Evolutionary conservation across 371 early-diverging fungal genomes (phyloP).

Genomic region (Mortierella sp.): DNA sequence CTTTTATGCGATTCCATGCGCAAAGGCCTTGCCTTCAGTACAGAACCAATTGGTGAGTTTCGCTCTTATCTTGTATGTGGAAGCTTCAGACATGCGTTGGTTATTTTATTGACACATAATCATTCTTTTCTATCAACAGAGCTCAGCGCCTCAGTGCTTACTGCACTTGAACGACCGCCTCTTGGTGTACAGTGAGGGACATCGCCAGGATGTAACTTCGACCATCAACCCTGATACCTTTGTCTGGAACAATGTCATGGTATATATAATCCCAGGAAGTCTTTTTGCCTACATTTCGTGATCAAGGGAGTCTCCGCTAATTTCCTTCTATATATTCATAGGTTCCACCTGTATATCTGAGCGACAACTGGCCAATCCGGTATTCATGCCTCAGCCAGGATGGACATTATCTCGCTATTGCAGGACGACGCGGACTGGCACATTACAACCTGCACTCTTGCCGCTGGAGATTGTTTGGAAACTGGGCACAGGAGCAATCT

Average conservation of each 20-base stretch:
- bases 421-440: conserved; percentile 85
- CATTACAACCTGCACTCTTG: conserved; percentile 82
- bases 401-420: conserved; percentile 84
- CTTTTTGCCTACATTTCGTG: too few relatives aligned
- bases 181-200: conserved; percentile 77
- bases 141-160: conserved; percentile 76
- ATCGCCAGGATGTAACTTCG: conserved; percentile 74
- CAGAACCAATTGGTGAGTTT: conserved; percentile 70
- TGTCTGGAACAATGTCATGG: conserved; percentile 85
- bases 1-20: conserved; percentile 79
- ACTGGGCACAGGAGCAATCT: conserved; percentile 87
- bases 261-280: conserved; percentile 31
- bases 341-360: conserved; percentile 84
- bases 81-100: neutral
- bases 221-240: conserved; percentile 82
- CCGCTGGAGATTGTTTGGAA: conserved; percentile 91
- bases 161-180: conserved; percentile 83
- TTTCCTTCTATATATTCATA: conserved; percentile 23
- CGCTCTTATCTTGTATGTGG: neutral
- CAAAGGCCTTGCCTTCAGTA: conserved; percentile 72
- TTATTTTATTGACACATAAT: neutral
- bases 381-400: conserved; percentile 77
- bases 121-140: conserved; percentile 58
- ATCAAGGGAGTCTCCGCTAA: too few relatives aligned
- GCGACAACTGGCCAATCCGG: conserved; percentile 90